phyloP scores from a whole-genome alignment of 73 alveolate species.

The Tetrahymena thermophila region DNA sequence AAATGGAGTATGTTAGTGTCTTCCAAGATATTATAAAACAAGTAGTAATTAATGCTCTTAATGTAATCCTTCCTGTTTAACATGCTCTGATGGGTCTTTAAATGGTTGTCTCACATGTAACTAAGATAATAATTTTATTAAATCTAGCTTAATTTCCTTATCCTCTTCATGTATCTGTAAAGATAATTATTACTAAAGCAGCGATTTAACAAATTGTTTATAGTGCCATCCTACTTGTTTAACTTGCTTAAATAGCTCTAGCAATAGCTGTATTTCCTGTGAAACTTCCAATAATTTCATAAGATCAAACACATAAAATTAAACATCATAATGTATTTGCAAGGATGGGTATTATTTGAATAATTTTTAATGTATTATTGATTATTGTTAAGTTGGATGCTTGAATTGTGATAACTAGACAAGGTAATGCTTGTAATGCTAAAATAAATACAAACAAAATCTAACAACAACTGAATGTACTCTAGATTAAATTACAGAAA shows the following conservation, averaged over 20 bases:
- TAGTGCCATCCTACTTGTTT: neutral
- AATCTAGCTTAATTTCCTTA: neutral
- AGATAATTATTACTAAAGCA: neutral
- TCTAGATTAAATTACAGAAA: neutral
- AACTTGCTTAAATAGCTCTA: neutral
- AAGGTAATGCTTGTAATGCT: neutral
- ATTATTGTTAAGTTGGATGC: neutral
- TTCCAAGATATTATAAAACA: neutral
- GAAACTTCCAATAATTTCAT: neutral
- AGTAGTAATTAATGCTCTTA: neutral
- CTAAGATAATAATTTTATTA: neutral
- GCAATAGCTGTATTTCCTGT: neutral
- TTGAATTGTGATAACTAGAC: neutral
- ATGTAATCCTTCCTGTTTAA: neutral
- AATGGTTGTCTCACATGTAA: neutral
- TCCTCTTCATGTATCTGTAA: neutral
- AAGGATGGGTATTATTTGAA: neutral
- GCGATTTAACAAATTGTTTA: neutral
- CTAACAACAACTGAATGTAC: neutral
- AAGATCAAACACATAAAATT: neutral
- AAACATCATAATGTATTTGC: neutral
- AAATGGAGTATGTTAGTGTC: neutral
- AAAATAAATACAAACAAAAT: neutral
- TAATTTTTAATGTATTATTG: neutral
- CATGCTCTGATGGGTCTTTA: neutral